phyloP scores from a whole-genome alignment of 352 stramenopile genomes.

The Phytophthora tubulina region DNA sequence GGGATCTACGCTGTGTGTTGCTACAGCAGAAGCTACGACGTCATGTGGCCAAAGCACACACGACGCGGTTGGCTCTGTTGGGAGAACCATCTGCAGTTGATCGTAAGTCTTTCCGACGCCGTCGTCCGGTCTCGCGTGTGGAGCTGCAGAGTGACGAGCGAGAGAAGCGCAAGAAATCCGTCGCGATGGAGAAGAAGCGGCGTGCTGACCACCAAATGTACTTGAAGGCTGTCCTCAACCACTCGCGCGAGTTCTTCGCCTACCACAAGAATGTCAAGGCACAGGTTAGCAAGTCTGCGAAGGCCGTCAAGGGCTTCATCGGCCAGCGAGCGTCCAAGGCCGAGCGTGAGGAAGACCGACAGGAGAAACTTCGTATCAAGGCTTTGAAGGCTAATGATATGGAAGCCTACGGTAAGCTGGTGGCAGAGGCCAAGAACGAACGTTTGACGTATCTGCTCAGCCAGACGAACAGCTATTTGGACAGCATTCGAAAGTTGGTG shows the following conservation, averaged over 20 bases:
- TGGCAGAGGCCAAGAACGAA: slow-evolving; percentile 98
- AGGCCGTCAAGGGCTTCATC: slow-evolving; percentile 79
- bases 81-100: slow-evolving; percentile 75
- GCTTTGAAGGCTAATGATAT: slow-evolving; percentile 97
- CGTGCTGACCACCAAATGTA: slow-evolving; percentile 83
- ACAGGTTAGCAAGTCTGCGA: slow-evolving; percentile 73
- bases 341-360: slow-evolving; percentile 87
- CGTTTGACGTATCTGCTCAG: slow-evolving; percentile 96
- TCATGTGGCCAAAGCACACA: slow-evolving; percentile 70
- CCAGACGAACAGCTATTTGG: slow-evolving; percentile 97
- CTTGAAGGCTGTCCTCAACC: slow-evolving; percentile 82
- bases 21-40: slow-evolving; percentile 79
- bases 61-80: slow-evolving; percentile 67
- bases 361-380: slow-evolving; percentile 91
- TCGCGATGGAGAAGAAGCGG: slow-evolving; percentile 86
- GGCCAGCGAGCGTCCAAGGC: slow-evolving; percentile 81
- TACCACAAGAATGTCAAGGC: slow-evolving; percentile 89
- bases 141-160: slow-evolving; percentile 78
- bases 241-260: slow-evolving; percentile 88
- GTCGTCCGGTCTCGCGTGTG: slow-evolving; percentile 65
- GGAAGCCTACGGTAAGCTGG: slow-evolving; percentile 96
- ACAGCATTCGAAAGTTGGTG: slow-evolving; percentile 95
- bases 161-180: slow-evolving; percentile 84
- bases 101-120: slow-evolving; percentile 79
- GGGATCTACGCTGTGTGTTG: slow-evolving; percentile 73